Evolutionary conservation across 2,329 filamentous ascomycete species (phyloP).

Genomic region (Trichothecium sympodiale): DNA sequence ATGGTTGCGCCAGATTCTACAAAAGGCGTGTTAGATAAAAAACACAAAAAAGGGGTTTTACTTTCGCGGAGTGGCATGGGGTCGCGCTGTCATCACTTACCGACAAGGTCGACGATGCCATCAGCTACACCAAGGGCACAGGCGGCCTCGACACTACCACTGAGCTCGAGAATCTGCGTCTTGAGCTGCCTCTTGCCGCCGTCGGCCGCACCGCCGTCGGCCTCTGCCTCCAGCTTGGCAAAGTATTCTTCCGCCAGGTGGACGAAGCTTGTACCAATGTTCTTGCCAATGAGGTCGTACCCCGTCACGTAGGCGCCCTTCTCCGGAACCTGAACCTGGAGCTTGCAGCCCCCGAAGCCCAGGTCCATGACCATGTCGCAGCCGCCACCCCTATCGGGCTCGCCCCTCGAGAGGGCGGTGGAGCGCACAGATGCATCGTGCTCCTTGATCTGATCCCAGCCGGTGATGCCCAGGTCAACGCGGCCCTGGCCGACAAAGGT

Average conservation of each 20-base stretch:
- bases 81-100: slow-evolving; percentile 41
- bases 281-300: slow-evolving; percentile 77
- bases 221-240: slow-evolving; percentile 55
- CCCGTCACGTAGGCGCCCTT: slow-evolving; percentile 63
- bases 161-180: slow-evolving; percentile 88
- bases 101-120: slow-evolving; percentile 94
- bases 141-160: slow-evolving; percentile 93
- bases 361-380: slow-evolving; percentile 86
- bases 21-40: neutral
- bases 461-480: slow-evolving; percentile 90
- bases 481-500: slow-evolving; percentile 93
- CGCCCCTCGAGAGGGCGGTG: slow-evolving; percentile 34
- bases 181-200: slow-evolving; percentile 49
- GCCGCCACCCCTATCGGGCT: slow-evolving; percentile 39
- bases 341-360: slow-evolving; percentile 79
- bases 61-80: neutral
- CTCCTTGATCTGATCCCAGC: slow-evolving; percentile 83
- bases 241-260: slow-evolving; percentile 78
- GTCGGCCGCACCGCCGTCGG: slow-evolving; percentile 25
- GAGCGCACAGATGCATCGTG: slow-evolving; percentile 58
- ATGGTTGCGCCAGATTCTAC: slow-evolving; percentile 96
- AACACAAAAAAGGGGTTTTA: neutral
- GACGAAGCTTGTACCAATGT: slow-evolving; percentile 92
- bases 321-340: slow-evolving; percentile 93
- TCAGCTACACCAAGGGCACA: slow-evolving; percentile 93